Evolutionary conservation across 192 early-diverging fungal genomes (phyloP).

Genomic region (Funneliformis geosporum): DNA sequence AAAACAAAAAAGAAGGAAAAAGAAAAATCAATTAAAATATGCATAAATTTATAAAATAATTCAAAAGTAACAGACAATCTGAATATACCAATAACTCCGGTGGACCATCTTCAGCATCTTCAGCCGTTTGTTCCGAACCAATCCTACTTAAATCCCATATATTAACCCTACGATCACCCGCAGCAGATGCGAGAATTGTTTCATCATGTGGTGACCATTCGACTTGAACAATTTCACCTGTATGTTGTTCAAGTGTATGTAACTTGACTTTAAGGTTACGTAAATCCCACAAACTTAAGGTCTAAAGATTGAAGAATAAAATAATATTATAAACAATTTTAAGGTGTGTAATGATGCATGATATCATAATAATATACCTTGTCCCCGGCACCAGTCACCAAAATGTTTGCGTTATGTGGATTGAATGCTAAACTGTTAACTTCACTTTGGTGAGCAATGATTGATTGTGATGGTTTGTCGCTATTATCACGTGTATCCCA

Average conservation of each 20-base stretch:
- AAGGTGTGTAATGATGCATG: not conserved
- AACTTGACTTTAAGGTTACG: conserved; percentile 85
- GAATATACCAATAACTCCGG: conserved; percentile 84
- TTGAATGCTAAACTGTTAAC: conserved; percentile 96
- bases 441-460: conserved; percentile 86
- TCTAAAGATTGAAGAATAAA: conserved; percentile 53
- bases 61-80: not conserved
- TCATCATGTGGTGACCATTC: conserved; percentile 93
- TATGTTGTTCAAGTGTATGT: conserved; percentile 86
- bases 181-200: conserved; percentile 88
- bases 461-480: conserved; percentile 65
- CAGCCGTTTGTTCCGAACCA: conserved; percentile 90
- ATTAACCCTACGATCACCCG: conserved; percentile 85
- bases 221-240: conserved; percentile 91
- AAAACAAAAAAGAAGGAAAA: not conserved
- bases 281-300: conserved; percentile 94
- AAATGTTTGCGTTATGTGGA: conserved; percentile 83
- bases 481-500: conserved; percentile 89
- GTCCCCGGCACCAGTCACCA: conserved; percentile 94
- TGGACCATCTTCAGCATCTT: conserved; percentile 97
- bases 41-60: not conserved
- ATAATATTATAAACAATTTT: not conserved
- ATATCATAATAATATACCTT: conserved; percentile 48
- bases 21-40: not conserved
- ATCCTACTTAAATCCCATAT: conserved; percentile 96